Conservation (phyloP, 352 stramenopile genomes). For the Globisporangium okanoganense region DNA sequence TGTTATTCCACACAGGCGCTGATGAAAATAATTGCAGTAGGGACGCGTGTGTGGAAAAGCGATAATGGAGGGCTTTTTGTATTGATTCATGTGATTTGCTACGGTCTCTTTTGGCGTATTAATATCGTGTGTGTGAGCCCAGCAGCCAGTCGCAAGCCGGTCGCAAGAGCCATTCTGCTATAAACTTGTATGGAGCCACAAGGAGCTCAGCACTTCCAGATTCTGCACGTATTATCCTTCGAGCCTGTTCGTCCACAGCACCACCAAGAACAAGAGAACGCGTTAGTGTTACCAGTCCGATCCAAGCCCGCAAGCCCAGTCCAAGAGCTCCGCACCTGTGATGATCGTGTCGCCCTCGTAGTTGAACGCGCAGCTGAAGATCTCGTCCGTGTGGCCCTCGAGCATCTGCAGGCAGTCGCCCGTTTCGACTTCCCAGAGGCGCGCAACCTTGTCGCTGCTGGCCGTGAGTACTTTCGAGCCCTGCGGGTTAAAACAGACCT, state of each 20-base stretch:
- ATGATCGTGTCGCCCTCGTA: conserved; percentile 97
- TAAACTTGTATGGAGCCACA: neutral
- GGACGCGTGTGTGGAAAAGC: neutral
- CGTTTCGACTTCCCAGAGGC: conserved; percentile 93
- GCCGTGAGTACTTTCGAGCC: conserved; percentile 94
- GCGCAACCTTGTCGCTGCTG: conserved; percentile 92
- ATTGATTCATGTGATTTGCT: neutral
- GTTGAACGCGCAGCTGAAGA: conserved; percentile 96
- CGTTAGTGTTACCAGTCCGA: conserved; percentile 2
- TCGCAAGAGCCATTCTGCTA: neutral
- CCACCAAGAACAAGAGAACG: neutral
- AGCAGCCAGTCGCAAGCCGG: neutral
- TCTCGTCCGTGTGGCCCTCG: conserved; percentile 96
- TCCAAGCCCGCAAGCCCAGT: neutral
- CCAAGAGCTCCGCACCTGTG: conserved; percentile 67
- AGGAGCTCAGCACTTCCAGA: conserved; percentile 60
- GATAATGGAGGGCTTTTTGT: conserved; percentile 8
- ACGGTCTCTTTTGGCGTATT: neutral
- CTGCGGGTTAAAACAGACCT: conserved; percentile 94
- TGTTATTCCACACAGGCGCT: neutral
- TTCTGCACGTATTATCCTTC: conserved; percentile 85
- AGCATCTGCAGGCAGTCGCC: conserved; percentile 94
- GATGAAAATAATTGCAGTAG: no score
- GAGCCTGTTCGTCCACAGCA: conserved; percentile 31
- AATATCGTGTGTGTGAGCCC: neutral